These are phyloP conservation scores for Microsporum audouinii DNA, from an alignment of 2,329 filamentous ascomycete species.

Conservation along the genomic window DNA sequence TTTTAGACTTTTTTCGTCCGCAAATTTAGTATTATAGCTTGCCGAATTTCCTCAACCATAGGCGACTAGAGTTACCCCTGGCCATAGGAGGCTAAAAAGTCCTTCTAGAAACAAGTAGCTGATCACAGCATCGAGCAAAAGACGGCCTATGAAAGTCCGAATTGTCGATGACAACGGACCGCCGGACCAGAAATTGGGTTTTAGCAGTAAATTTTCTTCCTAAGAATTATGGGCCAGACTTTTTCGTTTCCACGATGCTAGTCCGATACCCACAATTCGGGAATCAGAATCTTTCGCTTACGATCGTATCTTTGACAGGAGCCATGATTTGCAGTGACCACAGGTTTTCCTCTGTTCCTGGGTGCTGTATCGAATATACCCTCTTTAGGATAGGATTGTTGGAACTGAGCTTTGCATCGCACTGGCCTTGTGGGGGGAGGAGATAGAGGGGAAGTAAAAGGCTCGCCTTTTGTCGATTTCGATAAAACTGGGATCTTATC, in stretches of 20 bases:
- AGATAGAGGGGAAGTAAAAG: background rate
- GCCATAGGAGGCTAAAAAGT: background rate
- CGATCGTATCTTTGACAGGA: background rate
- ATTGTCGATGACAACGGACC: background rate
- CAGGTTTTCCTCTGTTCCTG: background rate
- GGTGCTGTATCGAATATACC: background rate
- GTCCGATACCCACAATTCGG: background rate
- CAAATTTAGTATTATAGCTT: background rate
- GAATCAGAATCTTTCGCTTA: background rate
- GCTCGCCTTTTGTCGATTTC: background rate
- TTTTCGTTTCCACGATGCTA: background rate
- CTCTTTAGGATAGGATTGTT: background rate
- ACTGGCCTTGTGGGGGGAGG: background rate
- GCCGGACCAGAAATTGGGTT: background rate
- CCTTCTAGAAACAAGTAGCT: background rate
- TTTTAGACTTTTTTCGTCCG: background rate
- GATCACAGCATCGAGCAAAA: background rate
- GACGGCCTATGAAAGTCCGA: background rate
- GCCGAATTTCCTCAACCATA: background rate
- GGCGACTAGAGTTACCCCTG: background rate
- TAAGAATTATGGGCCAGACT: background rate
- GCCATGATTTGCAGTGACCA: background rate
- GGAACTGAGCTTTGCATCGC: background rate
- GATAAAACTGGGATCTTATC: background rate
- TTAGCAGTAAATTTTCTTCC: background rate